Conservation (phyloP, 352 stramenopile genomes). For the Phytophthora parvispora region DNA sequence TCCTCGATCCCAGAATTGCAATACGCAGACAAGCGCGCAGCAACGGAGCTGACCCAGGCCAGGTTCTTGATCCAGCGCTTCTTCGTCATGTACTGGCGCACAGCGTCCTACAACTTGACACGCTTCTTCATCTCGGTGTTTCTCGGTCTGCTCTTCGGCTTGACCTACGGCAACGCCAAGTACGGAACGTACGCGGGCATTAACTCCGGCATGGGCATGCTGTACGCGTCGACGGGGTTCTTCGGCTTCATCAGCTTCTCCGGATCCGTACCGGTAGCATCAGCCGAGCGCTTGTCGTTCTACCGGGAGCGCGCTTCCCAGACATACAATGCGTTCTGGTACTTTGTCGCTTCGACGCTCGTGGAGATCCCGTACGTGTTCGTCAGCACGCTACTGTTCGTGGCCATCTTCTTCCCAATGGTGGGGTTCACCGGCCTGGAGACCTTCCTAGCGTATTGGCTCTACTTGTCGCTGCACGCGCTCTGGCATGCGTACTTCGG, state of each 20-base stretch:
- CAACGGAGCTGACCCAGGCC: too few species aligned
- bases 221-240: background rate
- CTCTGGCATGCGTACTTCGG: slow-evolving; percentile 34
- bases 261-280: background rate
- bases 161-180: background rate
- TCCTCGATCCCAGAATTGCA: too few species aligned
- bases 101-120: too few species aligned
- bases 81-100: too few species aligned
- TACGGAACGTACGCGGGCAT: background rate
- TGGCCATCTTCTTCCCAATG: slow-evolving; percentile 30
- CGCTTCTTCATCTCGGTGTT: background rate
- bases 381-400: slow-evolving; percentile 48
- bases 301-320: background rate
- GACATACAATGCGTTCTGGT: slow-evolving; percentile 38
- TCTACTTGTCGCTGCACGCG: slow-evolving; percentile 22
- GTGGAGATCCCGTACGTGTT: slow-evolving; percentile 83
- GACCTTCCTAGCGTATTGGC: slow-evolving; percentile 14
- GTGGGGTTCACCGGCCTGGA: slow-evolving; percentile 32
- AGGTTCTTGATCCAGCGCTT: too few species aligned
- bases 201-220: background rate
- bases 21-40: too few species aligned
- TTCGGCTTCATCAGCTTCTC: background rate
- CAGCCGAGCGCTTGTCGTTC: background rate
- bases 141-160: background rate
- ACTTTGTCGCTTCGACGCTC: slow-evolving; percentile 64